Conservation (phyloP, 306 rosid species). For the Malus asiatica region DNA sequence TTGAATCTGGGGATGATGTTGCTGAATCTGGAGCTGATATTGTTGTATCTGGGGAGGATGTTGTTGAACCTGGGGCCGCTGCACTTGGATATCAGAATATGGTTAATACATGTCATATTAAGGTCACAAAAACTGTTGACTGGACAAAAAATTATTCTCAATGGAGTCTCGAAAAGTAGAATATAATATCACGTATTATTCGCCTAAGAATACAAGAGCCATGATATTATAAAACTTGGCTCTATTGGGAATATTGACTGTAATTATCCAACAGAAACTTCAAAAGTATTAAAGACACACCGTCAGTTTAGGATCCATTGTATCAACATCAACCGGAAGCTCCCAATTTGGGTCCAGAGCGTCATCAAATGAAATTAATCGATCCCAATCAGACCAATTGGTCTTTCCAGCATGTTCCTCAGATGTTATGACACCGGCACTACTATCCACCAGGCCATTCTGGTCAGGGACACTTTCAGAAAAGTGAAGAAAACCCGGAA, state of each 20-base stretch:
- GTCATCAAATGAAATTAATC: conserved; percentile 46
- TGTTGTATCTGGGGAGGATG: conserved; percentile 32
- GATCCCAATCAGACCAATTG: conserved; percentile 74
- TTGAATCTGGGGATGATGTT: conserved; percentile 28
- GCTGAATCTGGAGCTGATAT: conserved; percentile 23
- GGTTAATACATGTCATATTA: neutral
- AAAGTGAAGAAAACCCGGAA: conserved; percentile 48
- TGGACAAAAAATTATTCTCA: neutral
- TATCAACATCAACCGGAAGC: conserved; percentile 45
- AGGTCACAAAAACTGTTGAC: neutral
- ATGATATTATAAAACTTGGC: neutral
- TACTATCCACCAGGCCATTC: conserved; percentile 43
- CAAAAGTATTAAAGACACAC: conserved; percentile 32
- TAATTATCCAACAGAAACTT: conserved; percentile 12
- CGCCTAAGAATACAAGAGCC: neutral
- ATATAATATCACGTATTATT: neutral
- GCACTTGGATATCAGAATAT: conserved; percentile 32
- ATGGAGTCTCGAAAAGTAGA: neutral
- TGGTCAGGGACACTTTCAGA: conserved; percentile 45
- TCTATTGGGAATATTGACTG: neutral
- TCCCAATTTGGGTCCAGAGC: conserved; percentile 66
- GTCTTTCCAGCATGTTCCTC: conserved; percentile 43
- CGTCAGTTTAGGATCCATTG: conserved; percentile 45
- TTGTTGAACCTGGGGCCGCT: conserved; percentile 35
- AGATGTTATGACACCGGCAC: conserved; percentile 29